Evolutionary conservation across 1,284 basidiomycete species (phyloP), one percentile per base, ranked within the genome.

Genomic region (Inonotus hispidus): DNA sequence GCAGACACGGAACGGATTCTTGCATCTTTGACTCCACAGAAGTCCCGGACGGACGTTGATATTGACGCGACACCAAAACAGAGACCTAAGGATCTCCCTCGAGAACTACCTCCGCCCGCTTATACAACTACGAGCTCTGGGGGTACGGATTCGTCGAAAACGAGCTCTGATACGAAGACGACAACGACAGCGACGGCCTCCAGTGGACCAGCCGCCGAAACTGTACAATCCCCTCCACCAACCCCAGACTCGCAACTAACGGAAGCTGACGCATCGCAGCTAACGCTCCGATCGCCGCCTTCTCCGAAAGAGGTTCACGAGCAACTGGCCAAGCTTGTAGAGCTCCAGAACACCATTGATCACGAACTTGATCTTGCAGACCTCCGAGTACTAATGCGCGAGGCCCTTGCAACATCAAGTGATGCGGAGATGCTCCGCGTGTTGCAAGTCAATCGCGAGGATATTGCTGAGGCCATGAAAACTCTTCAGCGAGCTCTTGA

Each of bases 401-500:
- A 71, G 2, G 86, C 86, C 7, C 70, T 91, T 53, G 72, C 79
- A 54, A 77, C 80, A 4, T 79, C 77, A 47, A 84, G 73, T 67
- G 89, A 92, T 67, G 79, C 76, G 14, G 82, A 83, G 65, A 83
- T 92, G 77, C 72, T 88, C 35, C 74, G 78, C 39, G 76, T 85
- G 8, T 73, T 91, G 61, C 83, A 87, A 65, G 79, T 89, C 21
- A 79, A 79, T 38, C 76, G 80, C 63, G 80, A 83, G 52, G 87
- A 91, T 71, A 86, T 90, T 77, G 85, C 87, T 0, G 90, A 92
- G 70, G 88, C 88, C 19, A 82, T 90, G 69, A 89, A 89, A 74
- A 86, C 89, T 3, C 77, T 92, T 14, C 87, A 89, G 71, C 74
- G 89, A 27, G 84, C 83, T 21, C 73, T 90, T 38, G 85, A 89